phyloP scores from a whole-genome alignment of 352 stramenopile species.

The Pythium graminicola region DNA sequence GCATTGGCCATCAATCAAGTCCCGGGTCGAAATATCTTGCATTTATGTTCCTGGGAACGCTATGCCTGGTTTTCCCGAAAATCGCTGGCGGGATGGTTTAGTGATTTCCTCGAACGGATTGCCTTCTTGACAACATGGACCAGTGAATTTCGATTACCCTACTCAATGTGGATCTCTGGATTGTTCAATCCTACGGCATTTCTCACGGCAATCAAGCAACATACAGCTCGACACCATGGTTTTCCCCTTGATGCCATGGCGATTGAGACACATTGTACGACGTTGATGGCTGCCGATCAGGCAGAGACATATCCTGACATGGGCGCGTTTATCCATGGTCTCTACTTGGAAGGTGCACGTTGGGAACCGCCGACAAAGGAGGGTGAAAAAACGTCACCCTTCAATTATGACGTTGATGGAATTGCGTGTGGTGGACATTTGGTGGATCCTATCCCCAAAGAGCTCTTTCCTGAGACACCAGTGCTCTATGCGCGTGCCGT shows the following conservation, averaged over 20 bases:
- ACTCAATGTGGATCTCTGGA: conserved; percentile 77
- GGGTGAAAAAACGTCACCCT: conserved; percentile 74
- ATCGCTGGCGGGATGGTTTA: conserved; percentile 69
- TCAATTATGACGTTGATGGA: conserved; percentile 76
- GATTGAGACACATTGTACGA: conserved; percentile 93
- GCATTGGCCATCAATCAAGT: conserved; percentile 70
- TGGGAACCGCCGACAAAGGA: conserved; percentile 77
- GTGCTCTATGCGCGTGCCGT: conserved; percentile 95
- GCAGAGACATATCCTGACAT: conserved; percentile 68
- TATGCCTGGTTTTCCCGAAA: conserved; percentile 85
- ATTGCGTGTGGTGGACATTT: conserved; percentile 85
- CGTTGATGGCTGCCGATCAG: conserved; percentile 45
- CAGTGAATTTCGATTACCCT: conserved; percentile 56
- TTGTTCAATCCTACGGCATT: conserved; percentile 83
- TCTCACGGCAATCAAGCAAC: conserved; percentile 80
- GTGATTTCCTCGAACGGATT: conserved; percentile 69
- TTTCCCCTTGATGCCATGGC: conserved; percentile 90
- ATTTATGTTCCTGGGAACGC: conserved; percentile 70
- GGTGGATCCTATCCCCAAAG: conserved; percentile 88
- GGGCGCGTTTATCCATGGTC: conserved; percentile 91
- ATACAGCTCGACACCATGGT: conserved; percentile 76
- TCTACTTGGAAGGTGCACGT: conserved; percentile 93
- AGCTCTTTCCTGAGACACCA: conserved; percentile 82
- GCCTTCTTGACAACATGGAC: conserved; percentile 65
- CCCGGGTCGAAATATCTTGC: conserved; percentile 60